These are phyloP conservation scores for Pythium brassicae DNA, from an alignment of 352 stramenopile genomes.

Conservation along the genomic window DNA sequence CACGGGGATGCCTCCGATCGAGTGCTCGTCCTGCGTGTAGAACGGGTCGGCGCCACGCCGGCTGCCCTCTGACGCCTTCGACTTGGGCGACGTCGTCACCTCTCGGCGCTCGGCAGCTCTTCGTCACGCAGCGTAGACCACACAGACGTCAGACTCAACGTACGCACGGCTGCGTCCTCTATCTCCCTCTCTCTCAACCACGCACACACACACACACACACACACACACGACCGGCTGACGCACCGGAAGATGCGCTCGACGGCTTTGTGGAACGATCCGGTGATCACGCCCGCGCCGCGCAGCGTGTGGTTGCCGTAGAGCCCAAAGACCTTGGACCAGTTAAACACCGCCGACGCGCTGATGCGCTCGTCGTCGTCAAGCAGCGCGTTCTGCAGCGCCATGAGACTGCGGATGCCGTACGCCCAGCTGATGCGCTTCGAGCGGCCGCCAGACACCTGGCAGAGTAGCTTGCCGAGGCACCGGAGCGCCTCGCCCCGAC, in stretches of 20 bases:
- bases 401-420: slow-evolving; percentile 83
- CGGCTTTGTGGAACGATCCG: slow-evolving; percentile 72
- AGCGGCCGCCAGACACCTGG: slow-evolving; percentile 57
- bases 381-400: slow-evolving; percentile 67
- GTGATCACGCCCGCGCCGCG: slow-evolving; percentile 72
- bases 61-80: slow-evolving; percentile 25
- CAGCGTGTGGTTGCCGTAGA: slow-evolving; percentile 81
- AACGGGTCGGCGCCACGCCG: slow-evolving; percentile 41
- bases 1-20: slow-evolving; percentile 68
- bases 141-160: not conserved
- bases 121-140: not conserved
- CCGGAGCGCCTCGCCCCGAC: slow-evolving; percentile 67
- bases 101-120: slow-evolving; percentile 33
- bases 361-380: slow-evolving; percentile 81
- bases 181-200: not conserved
- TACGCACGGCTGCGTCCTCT: too few species aligned
- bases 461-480: slow-evolving; percentile 77
- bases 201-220: not conserved
- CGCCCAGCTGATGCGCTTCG: slow-evolving; percentile 80
- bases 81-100: slow-evolving; percentile 19
- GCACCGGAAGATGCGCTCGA: slow-evolving; percentile 78
- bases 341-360: slow-evolving; percentile 77
- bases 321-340: slow-evolving; percentile 78
- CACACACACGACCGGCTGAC: not conserved
- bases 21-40: slow-evolving; percentile 55